Evolutionary conservation across 225 moss, liverwort and hornwort species (phyloP).

Genomic region (Polytrichum formosum): DNA sequence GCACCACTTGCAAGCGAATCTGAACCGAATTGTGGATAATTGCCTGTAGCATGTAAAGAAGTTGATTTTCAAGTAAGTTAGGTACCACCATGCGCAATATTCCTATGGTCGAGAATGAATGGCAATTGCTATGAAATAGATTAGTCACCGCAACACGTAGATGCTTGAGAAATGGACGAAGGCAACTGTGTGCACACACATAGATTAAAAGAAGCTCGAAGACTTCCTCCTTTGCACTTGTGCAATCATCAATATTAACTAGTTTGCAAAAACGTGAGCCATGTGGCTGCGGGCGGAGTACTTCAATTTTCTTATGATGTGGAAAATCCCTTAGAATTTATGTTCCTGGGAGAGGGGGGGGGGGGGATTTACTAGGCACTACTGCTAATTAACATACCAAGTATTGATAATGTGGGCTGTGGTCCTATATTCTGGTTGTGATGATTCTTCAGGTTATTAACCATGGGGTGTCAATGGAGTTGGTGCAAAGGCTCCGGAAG

Average conservation of each 20-base stretch:
- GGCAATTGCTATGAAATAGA: too few relatives aligned
- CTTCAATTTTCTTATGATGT: neutral
- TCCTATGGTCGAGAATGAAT: too few relatives aligned
- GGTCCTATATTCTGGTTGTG: neutral
- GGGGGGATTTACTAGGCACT: neutral
- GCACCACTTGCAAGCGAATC: too few relatives aligned
- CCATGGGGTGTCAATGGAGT: constrained; percentile 42
- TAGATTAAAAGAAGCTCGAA: neutral
- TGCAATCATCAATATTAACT: too few relatives aligned
- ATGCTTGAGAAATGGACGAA: too few relatives aligned
- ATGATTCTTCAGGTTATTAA: constrained; percentile 30
- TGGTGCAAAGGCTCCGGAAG: constrained; percentile 26
- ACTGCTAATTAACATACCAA: neutral
- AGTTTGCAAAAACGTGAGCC: neutral
- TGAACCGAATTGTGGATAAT: too few relatives aligned
- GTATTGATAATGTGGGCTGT: neutral
- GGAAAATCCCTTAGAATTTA: neutral
- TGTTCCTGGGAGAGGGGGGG: neutral
- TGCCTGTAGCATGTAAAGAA: too few relatives aligned
- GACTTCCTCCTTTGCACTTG: neutral
- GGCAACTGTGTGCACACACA: too few relatives aligned
- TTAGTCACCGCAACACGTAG: too few relatives aligned
- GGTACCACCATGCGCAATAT: too few relatives aligned
- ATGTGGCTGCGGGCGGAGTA: neutral
- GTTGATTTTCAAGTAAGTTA: too few relatives aligned